Conservation (phyloP, 2,329 filamentous ascomycete species). For the Malbranchea zuffiana region DNA sequence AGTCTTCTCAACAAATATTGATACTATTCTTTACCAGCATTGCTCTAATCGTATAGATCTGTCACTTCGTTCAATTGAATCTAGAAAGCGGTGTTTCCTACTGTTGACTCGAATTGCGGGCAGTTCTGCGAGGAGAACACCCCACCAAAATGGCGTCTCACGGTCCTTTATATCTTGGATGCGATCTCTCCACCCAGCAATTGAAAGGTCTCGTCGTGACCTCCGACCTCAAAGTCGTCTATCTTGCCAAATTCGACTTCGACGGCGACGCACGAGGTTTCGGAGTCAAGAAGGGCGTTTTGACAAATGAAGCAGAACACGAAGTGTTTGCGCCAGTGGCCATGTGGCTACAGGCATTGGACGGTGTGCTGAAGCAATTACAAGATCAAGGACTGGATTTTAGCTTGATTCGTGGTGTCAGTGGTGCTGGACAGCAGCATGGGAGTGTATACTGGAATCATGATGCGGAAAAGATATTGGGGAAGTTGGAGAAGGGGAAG, state of each 20-base stretch:
- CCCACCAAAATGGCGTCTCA: conserved; percentile 8
- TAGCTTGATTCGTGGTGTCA: conserved; percentile 64
- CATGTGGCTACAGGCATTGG: conserved; percentile 87
- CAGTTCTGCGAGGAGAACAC: no score
- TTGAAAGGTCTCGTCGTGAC: conserved; percentile 86
- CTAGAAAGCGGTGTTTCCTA: no score
- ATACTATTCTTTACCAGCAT: no score
- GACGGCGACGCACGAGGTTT: conserved; percentile 73
- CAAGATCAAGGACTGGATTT: conserved; percentile 61
- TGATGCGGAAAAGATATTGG: conserved; percentile 55
- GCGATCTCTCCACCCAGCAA: conserved; percentile 94
- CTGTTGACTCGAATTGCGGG: no score
- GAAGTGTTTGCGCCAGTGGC: conserved; percentile 90
- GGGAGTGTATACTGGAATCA: conserved; percentile 89
- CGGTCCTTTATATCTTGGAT: conserved; percentile 70
- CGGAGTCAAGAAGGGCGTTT: conserved; percentile 76
- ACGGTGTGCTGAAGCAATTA: conserved; percentile 68
- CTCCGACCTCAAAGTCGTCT: conserved; percentile 66
- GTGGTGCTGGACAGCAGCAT: conserved; percentile 92
- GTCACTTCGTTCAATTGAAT: no score
- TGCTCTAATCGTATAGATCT: no score
- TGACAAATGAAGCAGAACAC: conserved; percentile 66
- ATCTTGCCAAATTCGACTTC: conserved; percentile 89
- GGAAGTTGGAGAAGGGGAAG: conserved; percentile 47
- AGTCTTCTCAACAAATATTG: no score